Evolutionary conservation across 495 filamentous ascomycete genomes (phyloP).

Genomic region (Lepraria neglecta): DNA sequence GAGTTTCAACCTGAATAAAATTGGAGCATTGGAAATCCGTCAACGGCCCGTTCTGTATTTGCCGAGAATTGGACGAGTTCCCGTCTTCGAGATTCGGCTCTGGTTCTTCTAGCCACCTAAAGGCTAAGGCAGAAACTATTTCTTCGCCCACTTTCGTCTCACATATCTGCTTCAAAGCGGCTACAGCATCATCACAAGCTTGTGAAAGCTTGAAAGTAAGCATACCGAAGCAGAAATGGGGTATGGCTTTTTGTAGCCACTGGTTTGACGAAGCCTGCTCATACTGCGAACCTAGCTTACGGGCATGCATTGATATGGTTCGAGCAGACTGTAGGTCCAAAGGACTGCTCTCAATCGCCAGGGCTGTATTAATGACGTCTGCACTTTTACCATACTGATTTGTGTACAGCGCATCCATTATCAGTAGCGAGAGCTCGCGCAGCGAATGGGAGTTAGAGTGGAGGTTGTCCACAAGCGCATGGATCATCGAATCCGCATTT

Average conservation of each 20-base stretch:
- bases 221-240: slow-evolving; percentile 81
- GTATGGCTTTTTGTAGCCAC: slow-evolving; percentile 66
- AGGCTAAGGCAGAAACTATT: slow-evolving; percentile 62
- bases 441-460: slow-evolving; percentile 63
- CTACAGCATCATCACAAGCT: slow-evolving; percentile 76
- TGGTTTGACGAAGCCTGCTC: slow-evolving; percentile 44
- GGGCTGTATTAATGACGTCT: slow-evolving; percentile 43
- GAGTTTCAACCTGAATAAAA: slow-evolving; percentile 49
- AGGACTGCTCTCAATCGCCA: slow-evolving; percentile 71
- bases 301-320: slow-evolving; percentile 72
- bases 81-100: slow-evolving; percentile 40
- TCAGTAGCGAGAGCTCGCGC: slow-evolving; percentile 60
- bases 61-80: not conserved
- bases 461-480: slow-evolving; percentile 63
- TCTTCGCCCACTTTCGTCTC: slow-evolving; percentile 65
- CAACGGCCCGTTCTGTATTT: slow-evolving; percentile 22
- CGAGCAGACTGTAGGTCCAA: slow-evolving; percentile 68
- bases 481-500: slow-evolving; percentile 48
- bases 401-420: slow-evolving; percentile 46
- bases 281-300: slow-evolving; percentile 64
- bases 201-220: slow-evolving; percentile 76
- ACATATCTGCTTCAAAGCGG: slow-evolving; percentile 66
- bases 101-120: slow-evolving; percentile 67
- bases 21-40: slow-evolving; percentile 82
- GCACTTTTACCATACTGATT: slow-evolving; percentile 36